phyloP scores from a whole-genome alignment of 1,139 yeast genomes.

The Scheffersomyces segobiensis region DNA sequence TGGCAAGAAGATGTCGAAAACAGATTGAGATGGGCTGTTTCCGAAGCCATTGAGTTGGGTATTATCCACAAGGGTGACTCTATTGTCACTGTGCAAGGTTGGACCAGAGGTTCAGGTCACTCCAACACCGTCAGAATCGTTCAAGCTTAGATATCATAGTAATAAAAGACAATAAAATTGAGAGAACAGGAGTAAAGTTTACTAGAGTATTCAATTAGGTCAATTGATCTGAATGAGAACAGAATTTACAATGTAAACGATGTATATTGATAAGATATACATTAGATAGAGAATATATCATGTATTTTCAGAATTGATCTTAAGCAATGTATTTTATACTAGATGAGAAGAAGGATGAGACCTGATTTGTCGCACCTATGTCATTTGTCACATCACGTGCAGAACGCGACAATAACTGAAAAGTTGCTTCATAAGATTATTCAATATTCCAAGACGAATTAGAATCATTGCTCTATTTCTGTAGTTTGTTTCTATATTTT shows the following conservation, averaged over 20 bases:
- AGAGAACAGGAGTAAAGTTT: neutral
- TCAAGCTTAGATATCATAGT: conserved; percentile 35
- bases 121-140: conserved; percentile 92
- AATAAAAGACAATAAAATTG: neutral
- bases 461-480: neutral
- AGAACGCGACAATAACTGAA: neutral
- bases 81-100: conserved; percentile 95
- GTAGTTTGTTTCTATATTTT: neutral
- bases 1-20: conserved; percentile 97
- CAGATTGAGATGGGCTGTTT: conserved; percentile 92
- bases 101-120: conserved; percentile 99
- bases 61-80: conserved; percentile 85
- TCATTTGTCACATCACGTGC: neutral
- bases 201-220: neutral
- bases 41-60: conserved; percentile 85
- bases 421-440: neutral
- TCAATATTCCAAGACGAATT: neutral
- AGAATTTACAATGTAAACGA: neutral
- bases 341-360: neutral
- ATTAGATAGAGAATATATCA: too few species aligned
- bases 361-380: neutral
- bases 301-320: too few species aligned
- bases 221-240: neutral
- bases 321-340: too few species aligned
- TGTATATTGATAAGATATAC: neutral